Conservation (phyloP, 73 alveolate species). For the Tetrahymena elliotti region DNA sequence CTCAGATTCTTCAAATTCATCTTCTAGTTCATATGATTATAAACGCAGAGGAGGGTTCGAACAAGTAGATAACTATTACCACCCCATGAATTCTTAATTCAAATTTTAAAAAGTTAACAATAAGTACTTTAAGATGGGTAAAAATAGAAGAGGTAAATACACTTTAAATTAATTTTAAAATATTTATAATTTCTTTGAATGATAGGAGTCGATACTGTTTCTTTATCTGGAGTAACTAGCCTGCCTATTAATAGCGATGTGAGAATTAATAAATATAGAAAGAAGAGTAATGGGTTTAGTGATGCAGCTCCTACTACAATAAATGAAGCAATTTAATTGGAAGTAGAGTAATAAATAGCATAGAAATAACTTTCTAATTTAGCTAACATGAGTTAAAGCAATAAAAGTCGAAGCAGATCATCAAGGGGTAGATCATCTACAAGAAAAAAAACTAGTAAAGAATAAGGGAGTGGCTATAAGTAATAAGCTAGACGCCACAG, state of each 20-base stretch:
- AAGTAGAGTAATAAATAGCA: background rate
- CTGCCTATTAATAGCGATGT: background rate
- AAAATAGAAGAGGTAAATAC: background rate
- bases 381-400: background rate
- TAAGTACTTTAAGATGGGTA: background rate
- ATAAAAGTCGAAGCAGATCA: background rate
- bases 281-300: background rate
- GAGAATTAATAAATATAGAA: background rate
- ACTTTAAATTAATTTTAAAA: background rate
- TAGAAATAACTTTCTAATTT: background rate
- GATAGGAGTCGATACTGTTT: background rate
- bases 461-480: background rate
- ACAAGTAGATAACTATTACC: background rate
- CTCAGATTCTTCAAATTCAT: background rate
- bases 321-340: background rate
- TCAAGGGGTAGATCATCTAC: background rate
- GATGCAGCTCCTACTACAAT: background rate
- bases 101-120: background rate
- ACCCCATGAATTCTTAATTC: background rate
- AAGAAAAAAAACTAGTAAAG: background rate
- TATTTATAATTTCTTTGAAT: background rate
- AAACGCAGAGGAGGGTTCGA: background rate
- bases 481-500: background rate
- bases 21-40: background rate
- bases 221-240: background rate